phyloP scores from a whole-genome alignment of 129 eudicot species.

The Artemisia argyi region DNA sequence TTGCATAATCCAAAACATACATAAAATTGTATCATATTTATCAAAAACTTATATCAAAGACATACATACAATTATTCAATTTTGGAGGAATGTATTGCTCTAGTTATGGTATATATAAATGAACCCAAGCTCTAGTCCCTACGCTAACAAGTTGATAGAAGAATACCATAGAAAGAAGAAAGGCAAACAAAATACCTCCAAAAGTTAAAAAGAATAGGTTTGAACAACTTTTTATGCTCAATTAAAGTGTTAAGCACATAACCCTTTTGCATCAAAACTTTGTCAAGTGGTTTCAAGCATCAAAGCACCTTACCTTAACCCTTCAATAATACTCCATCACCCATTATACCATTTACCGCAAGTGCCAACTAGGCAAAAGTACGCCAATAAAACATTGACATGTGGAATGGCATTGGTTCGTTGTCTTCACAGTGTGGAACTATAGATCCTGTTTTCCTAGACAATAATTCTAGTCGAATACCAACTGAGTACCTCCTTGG shows the following conservation, averaged over 20 bases:
- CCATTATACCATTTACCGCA: background rate
- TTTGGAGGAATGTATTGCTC: slow-evolving; percentile 6
- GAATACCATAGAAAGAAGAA: slow-evolving; percentile 27
- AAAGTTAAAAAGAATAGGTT: slow-evolving; percentile 23
- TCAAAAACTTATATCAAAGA: no score
- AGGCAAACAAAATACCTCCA: slow-evolving; percentile 16
- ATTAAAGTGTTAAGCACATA: slow-evolving; percentile 24
- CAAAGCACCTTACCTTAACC: slow-evolving; percentile 31
- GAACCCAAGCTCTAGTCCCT: background rate
- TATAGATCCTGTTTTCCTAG: slow-evolving; percentile 13
- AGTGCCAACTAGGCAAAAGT: slow-evolving; percentile 20
- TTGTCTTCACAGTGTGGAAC: slow-evolving; percentile 7
- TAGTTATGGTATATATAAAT: background rate
- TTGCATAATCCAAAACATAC: no score
- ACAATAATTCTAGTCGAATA: slow-evolving; percentile 10
- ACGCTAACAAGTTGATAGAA: slow-evolving; percentile 25
- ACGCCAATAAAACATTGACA: slow-evolving; percentile 8
- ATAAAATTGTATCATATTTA: no score
- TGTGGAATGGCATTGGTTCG: slow-evolving; percentile 35
- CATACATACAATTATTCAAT: no score
- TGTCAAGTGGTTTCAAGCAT: slow-evolving; percentile 39
- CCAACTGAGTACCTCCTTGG: background rate
- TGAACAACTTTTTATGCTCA: background rate
- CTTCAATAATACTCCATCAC: slow-evolving; percentile 33
- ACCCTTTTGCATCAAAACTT: slow-evolving; percentile 35